These are phyloP conservation scores for Rhododendron vialii DNA, from an alignment of 148 eudicot genomes.

Conservation along the genomic window DNA sequence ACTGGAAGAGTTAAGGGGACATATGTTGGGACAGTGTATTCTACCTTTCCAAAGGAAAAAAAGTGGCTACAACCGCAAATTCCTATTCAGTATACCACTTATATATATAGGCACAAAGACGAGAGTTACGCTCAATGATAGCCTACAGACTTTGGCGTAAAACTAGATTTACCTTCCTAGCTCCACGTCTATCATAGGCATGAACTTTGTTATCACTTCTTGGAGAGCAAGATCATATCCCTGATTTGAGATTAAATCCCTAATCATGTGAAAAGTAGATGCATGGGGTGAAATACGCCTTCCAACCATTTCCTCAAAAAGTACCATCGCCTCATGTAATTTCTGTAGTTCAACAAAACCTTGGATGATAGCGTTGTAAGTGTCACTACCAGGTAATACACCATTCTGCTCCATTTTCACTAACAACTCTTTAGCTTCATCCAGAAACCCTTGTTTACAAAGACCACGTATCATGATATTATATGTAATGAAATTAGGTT, in stretches of 20 bases:
- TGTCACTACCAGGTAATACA: background rate
- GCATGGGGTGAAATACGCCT: background rate
- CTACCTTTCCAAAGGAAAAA: too few relatives aligned
- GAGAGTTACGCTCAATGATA: background rate
- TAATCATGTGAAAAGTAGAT: background rate
- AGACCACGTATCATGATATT: too few relatives aligned
- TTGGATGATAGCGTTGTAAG: conserved; percentile 1
- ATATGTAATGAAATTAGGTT: too few relatives aligned
- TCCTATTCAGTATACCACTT: too few relatives aligned
- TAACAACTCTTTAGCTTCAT: conserved; percentile 8
- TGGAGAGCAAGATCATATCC: background rate
- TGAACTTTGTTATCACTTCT: background rate
- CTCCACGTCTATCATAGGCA: background rate
- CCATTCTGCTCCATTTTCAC: conserved; percentile 14
- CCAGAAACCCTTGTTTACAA: background rate
- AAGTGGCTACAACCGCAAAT: too few relatives aligned
- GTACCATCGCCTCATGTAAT: background rate
- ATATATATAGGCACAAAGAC: background rate
- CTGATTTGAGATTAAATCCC: background rate
- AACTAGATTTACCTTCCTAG: background rate
- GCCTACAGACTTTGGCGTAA: background rate
- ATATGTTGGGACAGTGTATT: too few relatives aligned
- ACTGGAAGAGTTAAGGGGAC: too few relatives aligned
- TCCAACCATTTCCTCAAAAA: background rate
- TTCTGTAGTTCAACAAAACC: background rate